Evolutionary conservation across 169 alveolate genomes (phyloP), one percentile per base, ranked within the genome.

Genomic region (Theileria equi): DNA sequence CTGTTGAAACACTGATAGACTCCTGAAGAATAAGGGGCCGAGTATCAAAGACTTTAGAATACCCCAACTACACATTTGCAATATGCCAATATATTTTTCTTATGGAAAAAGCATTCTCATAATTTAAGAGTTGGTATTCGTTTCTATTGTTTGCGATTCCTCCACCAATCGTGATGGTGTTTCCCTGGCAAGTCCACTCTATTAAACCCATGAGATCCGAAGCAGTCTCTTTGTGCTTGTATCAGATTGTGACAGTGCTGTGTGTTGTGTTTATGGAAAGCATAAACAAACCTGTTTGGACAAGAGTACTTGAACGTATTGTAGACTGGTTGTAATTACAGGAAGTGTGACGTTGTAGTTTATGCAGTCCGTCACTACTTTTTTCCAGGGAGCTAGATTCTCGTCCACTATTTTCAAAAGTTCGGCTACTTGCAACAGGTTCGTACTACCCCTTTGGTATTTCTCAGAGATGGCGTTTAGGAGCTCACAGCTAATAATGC

Each of bases 221-320:
- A 90, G 60, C 47, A 83, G 71, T 90, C 95, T 28, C 95, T 71
- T 48, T 90, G 95, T 16, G 94, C 95, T 53, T 90, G 95, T 10
- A 88, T 81, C 52, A 90, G 80, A 67, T 88, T 48, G 71, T 71
- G 50, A 79, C 91, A 66, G 69, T 65, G 48, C 71, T 59, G 44
- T 17, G 2, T 8, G 7, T 13, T 16, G 32, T 13, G 41, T 34
- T 53, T 53, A 19, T 28, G 17, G 5, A 8, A 16, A 28, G 10
- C 1, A 3, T 19, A n/a, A 17, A 40, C 71, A 17, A 31, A 71
- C 82, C 16, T 47, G 28, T 49, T 61, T 35, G 10, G 89, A 77
- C 32, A 88, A 66, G 34, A 85, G 34, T 66, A 81, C 69, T 73
- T 78, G 89, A 38, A 87, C 50, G 59, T 87, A 87, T 34, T 85